Conservation (phyloP, 352 stramenopile species). For the Elongisporangium undulatum region DNA sequence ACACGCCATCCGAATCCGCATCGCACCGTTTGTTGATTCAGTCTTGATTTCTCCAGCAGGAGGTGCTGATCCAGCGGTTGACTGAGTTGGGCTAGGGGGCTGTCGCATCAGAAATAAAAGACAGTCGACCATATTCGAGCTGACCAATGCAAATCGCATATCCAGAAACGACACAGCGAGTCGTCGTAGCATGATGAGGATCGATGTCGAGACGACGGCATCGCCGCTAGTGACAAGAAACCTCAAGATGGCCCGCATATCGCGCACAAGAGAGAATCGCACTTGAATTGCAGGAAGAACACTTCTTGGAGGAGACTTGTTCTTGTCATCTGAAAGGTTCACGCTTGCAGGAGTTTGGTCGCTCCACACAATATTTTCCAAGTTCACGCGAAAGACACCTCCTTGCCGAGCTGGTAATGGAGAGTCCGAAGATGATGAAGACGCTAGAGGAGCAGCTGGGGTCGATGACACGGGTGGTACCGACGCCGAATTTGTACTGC, state of each 20-base stretch:
- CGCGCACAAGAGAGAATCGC: slow-evolving; percentile 67
- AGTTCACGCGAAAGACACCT: slow-evolving; percentile 68
- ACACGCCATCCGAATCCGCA: slow-evolving; percentile 43
- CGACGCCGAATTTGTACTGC: slow-evolving; percentile 8
- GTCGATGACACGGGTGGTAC: slow-evolving; percentile 5
- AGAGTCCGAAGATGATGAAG: slow-evolving; percentile 11
- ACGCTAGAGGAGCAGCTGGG: not conserved
- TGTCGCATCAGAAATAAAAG: slow-evolving; percentile 57
- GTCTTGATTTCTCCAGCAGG: not conserved
- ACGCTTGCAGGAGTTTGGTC: slow-evolving; percentile 30
- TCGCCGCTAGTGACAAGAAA: slow-evolving; percentile 65
- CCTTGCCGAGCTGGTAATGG: slow-evolving; percentile 34
- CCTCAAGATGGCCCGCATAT: slow-evolving; percentile 54
- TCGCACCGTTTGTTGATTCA: slow-evolving; percentile 11
- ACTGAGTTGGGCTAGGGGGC: not conserved
- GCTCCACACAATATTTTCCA: slow-evolving; percentile 83
- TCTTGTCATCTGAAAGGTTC: slow-evolving; percentile 18
- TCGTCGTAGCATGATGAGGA: slow-evolving; percentile 54
- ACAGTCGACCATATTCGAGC: slow-evolving; percentile 73
- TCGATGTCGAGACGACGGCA: slow-evolving; percentile 32
- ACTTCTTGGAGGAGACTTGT: slow-evolving; percentile 14
- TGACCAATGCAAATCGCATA: slow-evolving; percentile 68
- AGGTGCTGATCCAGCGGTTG: not conserved
- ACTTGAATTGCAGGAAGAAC: slow-evolving; percentile 48
- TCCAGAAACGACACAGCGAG: slow-evolving; percentile 67